Evolutionary conservation across 2,329 filamentous ascomycete genomes (phyloP).

Genomic region (Hymenotorrendiella dingleyae): DNA sequence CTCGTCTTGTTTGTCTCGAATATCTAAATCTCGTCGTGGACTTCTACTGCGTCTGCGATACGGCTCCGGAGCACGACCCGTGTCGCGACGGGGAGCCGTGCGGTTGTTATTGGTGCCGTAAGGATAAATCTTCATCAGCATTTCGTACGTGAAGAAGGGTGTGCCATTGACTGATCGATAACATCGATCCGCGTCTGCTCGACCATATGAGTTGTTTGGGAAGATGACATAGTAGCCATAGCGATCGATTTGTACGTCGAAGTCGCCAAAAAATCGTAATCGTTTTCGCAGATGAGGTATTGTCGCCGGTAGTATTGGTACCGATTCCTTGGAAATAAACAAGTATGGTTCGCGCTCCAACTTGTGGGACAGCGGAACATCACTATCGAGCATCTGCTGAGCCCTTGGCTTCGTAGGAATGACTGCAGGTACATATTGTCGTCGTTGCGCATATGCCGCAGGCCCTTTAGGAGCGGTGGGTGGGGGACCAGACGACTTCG

Average conservation of each 20-base stretch:
- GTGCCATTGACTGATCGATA: slow-evolving; percentile 73
- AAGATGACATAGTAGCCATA: slow-evolving; percentile 93
- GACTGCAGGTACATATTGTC: slow-evolving; percentile 21
- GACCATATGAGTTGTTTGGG: slow-evolving; percentile 67
- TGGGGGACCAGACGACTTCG: slow-evolving; percentile 57
- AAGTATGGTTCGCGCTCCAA: slow-evolving; percentile 81
- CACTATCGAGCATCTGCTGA: slow-evolving; percentile 52
- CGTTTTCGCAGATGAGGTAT: slow-evolving; percentile 87
- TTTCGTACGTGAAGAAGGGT: slow-evolving; percentile 83
- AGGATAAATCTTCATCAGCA: slow-evolving; percentile 78
- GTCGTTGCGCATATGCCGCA: slow-evolving; percentile 20
- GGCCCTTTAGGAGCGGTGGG: slow-evolving; percentile 85
- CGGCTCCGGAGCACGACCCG: slow-evolving; percentile 10
- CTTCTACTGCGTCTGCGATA: slow-evolving; percentile 37
- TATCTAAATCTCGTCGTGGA: slow-evolving; percentile 36
- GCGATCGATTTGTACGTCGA: slow-evolving; percentile 75
- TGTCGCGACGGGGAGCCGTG: slow-evolving; percentile 14
- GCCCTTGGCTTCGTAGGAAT: slow-evolving; percentile 40
- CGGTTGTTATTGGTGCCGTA: slow-evolving; percentile 25
- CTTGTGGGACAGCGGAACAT: slow-evolving; percentile 54
- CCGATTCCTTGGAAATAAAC: slow-evolving; percentile 79
- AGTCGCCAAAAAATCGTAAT: slow-evolving; percentile 74
- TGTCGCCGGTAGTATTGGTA: slow-evolving; percentile 80
- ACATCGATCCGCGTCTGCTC: slow-evolving; percentile 76
- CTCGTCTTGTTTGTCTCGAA: slow-evolving; percentile 57